Evolutionary conservation across 2,329 filamentous ascomycete species (phyloP).

Genomic region (Nemania diffusa): DNA sequence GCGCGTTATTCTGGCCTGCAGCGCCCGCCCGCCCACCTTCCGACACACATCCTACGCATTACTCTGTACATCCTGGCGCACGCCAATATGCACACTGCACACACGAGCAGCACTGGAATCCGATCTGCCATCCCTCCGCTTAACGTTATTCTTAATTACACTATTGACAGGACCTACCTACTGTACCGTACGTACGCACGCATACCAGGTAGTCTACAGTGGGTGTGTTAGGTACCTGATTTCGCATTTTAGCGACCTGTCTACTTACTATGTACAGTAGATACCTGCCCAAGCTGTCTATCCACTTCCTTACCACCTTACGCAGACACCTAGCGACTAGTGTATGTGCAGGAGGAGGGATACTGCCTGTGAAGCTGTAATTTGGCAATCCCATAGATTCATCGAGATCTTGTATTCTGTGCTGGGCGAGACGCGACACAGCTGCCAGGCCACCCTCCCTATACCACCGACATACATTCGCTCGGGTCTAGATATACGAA

Average conservation of each 20-base stretch:
- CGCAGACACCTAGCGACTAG: neutral
- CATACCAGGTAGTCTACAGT: neutral
- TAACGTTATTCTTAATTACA: neutral
- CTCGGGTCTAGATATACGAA: neutral
- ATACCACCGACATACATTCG: neutral
- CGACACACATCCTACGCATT: constrained; percentile 18
- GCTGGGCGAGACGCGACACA: constrained; percentile 12
- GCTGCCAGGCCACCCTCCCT: constrained; percentile 2
- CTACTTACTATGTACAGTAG: neutral
- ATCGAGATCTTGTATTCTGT: constrained; percentile 28
- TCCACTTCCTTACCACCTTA: neutral
- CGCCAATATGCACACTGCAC: neutral
- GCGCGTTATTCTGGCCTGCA: constrained; percentile 28
- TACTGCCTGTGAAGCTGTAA: constrained; percentile 18
- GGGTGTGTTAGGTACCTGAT: no score
- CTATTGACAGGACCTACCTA: neutral
- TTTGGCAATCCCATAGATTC: constrained; percentile 8
- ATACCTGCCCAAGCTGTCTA: neutral
- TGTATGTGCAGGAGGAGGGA: no score
- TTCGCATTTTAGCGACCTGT: neutral
- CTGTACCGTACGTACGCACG: neutral
- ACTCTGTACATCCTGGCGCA: constrained; percentile 1
- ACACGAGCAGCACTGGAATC: neutral
- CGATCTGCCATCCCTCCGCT: neutral
- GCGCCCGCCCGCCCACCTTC: constrained; percentile 25